These are phyloP conservation scores for Neopestalotiopsis sp. DNA, from an alignment of 2,329 filamentous ascomycete species.

Conservation along the genomic window DNA sequence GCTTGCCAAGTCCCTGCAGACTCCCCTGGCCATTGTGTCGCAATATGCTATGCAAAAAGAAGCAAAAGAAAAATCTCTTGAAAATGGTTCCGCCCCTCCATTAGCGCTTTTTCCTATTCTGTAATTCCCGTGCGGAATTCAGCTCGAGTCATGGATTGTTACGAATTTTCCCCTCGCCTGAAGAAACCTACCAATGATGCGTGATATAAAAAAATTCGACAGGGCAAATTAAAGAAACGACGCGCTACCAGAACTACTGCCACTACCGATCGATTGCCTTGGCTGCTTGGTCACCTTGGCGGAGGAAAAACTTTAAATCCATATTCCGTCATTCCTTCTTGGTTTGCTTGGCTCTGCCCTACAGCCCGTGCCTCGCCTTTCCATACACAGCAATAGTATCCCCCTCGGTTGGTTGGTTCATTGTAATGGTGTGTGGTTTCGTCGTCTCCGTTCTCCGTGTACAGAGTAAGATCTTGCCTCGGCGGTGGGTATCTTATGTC, in stretches of 20 bases:
- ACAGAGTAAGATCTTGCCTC: not conserved
- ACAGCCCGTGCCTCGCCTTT: no score
- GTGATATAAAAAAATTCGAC: not conserved
- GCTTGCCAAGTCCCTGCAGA: not conserved
- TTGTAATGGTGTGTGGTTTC: not conserved
- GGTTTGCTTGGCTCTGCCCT: not conserved
- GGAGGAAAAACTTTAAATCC: not conserved
- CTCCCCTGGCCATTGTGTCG: not conserved
- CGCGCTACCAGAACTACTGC: not conserved
- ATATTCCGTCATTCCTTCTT: not conserved
- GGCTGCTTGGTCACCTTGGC: not conserved
- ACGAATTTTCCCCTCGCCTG: not conserved
- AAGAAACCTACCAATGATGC: not conserved
- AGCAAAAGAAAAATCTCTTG: not conserved
- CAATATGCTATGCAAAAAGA: not conserved
- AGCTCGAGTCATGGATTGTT: not conserved
- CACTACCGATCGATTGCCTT: no score
- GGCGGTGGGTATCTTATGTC: not conserved
- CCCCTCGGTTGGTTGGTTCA: no score
- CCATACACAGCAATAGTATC: no score
- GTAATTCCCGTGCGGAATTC: not conserved
- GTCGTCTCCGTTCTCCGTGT: not conserved
- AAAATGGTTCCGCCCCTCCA: not conserved
- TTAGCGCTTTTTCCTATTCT: not conserved
- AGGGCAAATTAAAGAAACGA: not conserved